Conservation (phyloP, 78 protist genomes). For the slime mould (Dictyostelium discoideum) region DNA sequence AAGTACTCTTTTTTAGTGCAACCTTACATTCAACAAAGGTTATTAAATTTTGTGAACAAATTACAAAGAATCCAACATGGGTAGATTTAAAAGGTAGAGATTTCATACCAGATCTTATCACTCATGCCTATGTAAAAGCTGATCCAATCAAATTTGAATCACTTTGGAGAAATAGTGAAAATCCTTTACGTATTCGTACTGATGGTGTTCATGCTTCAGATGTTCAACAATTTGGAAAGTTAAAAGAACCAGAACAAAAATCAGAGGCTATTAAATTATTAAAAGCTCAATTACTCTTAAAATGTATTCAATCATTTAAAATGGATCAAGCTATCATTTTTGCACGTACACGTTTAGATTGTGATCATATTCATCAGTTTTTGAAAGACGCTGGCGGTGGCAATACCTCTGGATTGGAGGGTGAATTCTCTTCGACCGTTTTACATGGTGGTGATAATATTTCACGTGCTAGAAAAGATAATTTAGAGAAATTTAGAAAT, state of each 20-base stretch:
- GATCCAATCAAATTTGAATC: constrained; percentile 42
- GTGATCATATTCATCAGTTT: constrained; percentile 83
- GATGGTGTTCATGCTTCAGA: constrained; percentile 82
- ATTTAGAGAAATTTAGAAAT: constrained; percentile 78
- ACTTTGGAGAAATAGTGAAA: constrained; percentile 25
- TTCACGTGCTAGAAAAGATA: constrained; percentile 38
- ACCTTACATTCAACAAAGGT: constrained; percentile 90
- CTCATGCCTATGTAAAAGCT: constrained; percentile 51
- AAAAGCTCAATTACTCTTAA: constrained; percentile 61
- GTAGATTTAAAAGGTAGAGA: constrained; percentile 95
- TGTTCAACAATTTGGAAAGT: not conserved
- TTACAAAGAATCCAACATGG: constrained; percentile 88
- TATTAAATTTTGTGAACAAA: constrained; percentile 38
- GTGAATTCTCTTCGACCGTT: constrained; percentile 28
- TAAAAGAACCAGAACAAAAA: constrained; percentile 55
- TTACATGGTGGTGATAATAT: constrained; percentile 69
- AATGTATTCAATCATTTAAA: constrained; percentile 81
- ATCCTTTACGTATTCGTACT: constrained; percentile 41
- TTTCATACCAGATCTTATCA: constrained; percentile 85
- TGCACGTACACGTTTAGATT: constrained; percentile 90
- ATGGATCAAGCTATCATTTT: constrained; percentile 93
- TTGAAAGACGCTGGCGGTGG: constrained; percentile 61
- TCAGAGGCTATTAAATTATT: constrained; percentile 85
- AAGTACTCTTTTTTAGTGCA: constrained; percentile 89
- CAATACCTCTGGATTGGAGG: not conserved